Evolutionary conservation across 1,284 basidiomycete species (phyloP), one percentile per base, ranked within the genome.

Genomic region (Cystobasidium sp.): DNA sequence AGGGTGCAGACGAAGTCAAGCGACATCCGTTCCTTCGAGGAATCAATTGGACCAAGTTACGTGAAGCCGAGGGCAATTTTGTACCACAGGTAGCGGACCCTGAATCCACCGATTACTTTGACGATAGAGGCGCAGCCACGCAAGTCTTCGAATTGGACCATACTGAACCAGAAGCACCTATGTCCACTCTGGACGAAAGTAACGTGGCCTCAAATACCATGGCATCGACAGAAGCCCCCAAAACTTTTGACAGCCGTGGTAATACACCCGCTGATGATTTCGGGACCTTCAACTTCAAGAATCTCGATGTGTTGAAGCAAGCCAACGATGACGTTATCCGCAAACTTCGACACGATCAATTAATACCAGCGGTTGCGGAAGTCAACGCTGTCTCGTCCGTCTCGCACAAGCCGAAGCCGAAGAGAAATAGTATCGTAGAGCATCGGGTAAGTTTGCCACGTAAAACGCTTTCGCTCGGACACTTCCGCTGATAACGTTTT

Each of bases 101-200:
- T 0, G 96, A 98, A 83, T 97, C 93, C 31, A 99, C 97, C 14
- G 97, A 99, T 82, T 99, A 99, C 85, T 99, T 99, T 80, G 97
- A 99, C 83, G 88, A 94, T 75, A 90, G 97, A 41, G 97, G 97
- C 22, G 93, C 93, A 18, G 88, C 93, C 59, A 88, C 91, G 49
- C 92, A 94, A 81, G 84, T 94, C 51, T 94, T 96, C 85, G 89
- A 92, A 64, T 92, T 94, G 74, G 91, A 93, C 68, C 18, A 6
- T n/a, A 18, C 43, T 22, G 56, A 59, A 43, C 91, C 93, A 66
- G 84, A 75, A 16, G 59, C 43, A 20, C 37, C 78, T 31, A 75
- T 82, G 56, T 76, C 84, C 62, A 87, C 87, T 76, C 85, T 86
- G 20, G 78, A 84, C n/a, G 76, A 78, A 7, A 74, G 78, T 9